phyloP scores from a whole-genome alignment of 257 asterid genomes.

The Plectranthus barbatus region DNA sequence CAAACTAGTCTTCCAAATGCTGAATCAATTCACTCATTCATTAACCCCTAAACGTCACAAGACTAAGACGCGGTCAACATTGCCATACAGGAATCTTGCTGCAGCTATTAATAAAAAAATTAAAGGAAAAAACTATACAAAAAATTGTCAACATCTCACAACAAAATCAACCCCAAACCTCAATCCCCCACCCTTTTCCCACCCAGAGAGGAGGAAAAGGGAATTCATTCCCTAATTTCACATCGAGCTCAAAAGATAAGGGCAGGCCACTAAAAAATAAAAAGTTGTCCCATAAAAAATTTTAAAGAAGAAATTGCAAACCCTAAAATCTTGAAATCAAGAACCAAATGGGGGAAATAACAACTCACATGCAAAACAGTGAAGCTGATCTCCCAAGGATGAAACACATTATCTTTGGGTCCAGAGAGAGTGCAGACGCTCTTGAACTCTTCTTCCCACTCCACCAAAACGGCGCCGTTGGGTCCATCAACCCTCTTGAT shows the following conservation, averaged over 20 bases:
- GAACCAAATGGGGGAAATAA: neutral
- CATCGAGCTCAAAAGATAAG: conserved; percentile 4
- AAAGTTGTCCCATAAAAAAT: neutral
- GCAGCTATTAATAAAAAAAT: neutral
- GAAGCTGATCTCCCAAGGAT: conserved; percentile 90
- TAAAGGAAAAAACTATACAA: neutral
- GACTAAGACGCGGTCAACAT: neutral
- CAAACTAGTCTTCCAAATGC: neutral
- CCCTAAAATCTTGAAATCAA: conserved; percentile 13
- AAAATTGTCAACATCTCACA: neutral
- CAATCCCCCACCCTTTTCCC: neutral
- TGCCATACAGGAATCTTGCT: neutral
- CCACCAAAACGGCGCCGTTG: conserved; percentile 49
- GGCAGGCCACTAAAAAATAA: neutral
- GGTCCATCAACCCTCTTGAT: conserved; percentile 22
- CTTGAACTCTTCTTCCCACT: conserved; percentile 87
- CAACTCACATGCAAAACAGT: conserved; percentile 71
- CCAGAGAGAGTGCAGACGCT: conserved; percentile 59
- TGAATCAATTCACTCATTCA: neutral
- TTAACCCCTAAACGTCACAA: neutral
- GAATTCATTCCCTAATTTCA: conserved; percentile 12
- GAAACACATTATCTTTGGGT: conserved; percentile 69
- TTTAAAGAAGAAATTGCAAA: neutral
- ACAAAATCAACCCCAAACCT: conserved; percentile 8
- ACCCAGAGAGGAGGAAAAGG: neutral